phyloP scores from a whole-genome alignment of 2,329 filamentous ascomycete species.

The Paraphoma chrysanthemicola region DNA sequence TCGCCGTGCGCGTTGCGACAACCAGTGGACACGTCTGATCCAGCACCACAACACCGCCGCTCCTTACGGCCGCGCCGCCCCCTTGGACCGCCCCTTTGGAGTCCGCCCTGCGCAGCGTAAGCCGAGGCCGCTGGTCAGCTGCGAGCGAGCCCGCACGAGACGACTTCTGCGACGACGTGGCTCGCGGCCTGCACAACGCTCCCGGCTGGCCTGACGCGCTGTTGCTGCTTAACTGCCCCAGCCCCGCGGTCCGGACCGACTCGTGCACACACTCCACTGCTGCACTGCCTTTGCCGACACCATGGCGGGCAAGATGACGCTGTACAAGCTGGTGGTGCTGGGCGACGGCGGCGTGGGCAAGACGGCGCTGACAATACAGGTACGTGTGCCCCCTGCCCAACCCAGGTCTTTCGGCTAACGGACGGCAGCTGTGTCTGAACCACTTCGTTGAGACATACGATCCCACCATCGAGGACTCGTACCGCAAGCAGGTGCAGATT shows the following conservation, averaged over 20 bases:
- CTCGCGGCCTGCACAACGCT: constrained; percentile 18
- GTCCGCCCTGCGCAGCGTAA: constrained; percentile 14
- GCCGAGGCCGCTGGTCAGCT: constrained; percentile 34
- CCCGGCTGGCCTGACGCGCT: constrained; percentile 2
- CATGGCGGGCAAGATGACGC: constrained; percentile 93
- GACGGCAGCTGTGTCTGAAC: constrained; percentile 83
- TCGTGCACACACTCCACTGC: constrained; percentile 5
- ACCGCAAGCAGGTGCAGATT: constrained; percentile 78
- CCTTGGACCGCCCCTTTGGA: constrained; percentile 21
- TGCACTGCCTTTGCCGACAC: constrained; percentile 29
- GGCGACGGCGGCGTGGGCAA: constrained; percentile 95
- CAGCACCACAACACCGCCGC: constrained; percentile 11
- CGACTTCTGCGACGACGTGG: constrained; percentile 24
- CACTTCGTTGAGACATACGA: constrained; percentile 95
- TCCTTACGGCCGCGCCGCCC: constrained; percentile 16
- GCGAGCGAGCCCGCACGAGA: constrained; percentile 19
- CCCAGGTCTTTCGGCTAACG: constrained; percentile 17
- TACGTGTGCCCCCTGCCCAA: constrained; percentile 67
- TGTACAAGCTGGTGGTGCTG: constrained; percentile 95
- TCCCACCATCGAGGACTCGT: constrained; percentile 73
- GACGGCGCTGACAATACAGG: constrained; percentile 88
- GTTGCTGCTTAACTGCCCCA: constrained; percentile 8
- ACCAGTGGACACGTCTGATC: constrained; percentile 15
- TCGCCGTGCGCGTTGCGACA: constrained; percentile 23
- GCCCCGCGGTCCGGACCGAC: constrained; percentile 2